phyloP scores from a whole-genome alignment of 1,139 yeast genomes.

The Wickerhamomyces sp. region DNA sequence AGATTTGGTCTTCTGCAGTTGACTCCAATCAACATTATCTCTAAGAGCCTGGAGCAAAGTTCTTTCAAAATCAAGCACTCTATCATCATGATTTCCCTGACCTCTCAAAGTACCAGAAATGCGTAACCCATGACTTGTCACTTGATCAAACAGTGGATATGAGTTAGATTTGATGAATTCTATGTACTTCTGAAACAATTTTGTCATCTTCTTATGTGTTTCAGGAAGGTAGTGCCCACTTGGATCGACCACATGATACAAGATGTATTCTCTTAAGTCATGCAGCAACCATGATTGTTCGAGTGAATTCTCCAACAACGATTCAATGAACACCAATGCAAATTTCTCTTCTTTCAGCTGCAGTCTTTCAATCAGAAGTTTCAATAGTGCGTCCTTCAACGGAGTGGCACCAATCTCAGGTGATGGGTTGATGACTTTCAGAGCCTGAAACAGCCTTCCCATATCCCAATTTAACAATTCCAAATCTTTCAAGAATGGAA shows the following conservation, averaged over 20 bases:
- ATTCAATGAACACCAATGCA: neutral
- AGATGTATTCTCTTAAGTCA: conserved; percentile 14
- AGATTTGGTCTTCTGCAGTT: neutral
- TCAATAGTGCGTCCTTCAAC: conserved; percentile 3
- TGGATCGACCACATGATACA: conserved; percentile 20
- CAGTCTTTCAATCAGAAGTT: conserved; percentile 3
- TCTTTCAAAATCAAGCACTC: conserved; percentile 1
- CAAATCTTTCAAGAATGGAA: neutral
- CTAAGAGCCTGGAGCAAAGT: neutral
- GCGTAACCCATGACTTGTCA: conserved; percentile 2
- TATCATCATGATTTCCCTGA: neutral
- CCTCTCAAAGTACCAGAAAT: neutral
- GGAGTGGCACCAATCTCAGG: neutral
- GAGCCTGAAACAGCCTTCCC: neutral
- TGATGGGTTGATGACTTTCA: neutral
- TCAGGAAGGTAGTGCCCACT: conserved; percentile 4
- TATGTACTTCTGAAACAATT: conserved; percentile 6
- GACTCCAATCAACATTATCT: conserved; percentile 1
- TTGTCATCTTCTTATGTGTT: conserved; percentile 4
- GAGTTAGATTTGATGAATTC: neutral
- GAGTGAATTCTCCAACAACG: neutral
- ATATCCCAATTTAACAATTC: neutral
- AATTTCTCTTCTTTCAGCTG: conserved; percentile 1
- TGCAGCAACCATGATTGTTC: conserved; percentile 3
- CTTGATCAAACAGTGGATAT: neutral